phyloP scores from a whole-genome alignment of 2,329 filamentous ascomycete species.

The Trichoderma pleuroti region DNA sequence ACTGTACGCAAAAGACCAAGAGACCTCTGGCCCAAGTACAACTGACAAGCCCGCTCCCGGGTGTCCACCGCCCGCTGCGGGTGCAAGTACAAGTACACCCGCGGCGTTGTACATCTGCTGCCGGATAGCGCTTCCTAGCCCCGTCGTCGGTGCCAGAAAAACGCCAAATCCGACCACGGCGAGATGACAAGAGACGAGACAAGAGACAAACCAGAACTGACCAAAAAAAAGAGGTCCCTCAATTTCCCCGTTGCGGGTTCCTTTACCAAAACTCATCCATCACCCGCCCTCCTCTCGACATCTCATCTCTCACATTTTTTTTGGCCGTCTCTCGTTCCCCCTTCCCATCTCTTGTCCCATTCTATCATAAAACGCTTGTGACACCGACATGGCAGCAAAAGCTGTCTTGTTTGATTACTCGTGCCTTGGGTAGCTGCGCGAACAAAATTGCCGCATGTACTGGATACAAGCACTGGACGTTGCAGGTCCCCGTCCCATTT shows the following conservation, averaged over 20 bases:
- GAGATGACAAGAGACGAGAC: neutral
- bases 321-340: neutral
- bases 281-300: neutral
- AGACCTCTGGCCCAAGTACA: neutral
- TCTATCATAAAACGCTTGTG: neutral
- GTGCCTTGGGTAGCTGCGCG: neutral
- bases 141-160: neutral
- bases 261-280: constrained; percentile 12
- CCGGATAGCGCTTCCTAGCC: neutral
- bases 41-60: neutral
- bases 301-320: constrained; percentile 19
- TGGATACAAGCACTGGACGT: neutral
- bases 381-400: neutral
- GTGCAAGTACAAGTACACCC: neutral
- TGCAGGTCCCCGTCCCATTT: neutral
- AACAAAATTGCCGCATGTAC: neutral
- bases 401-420: neutral
- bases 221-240: neutral
- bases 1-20: neutral
- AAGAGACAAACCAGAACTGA: neutral
- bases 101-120: neutral
- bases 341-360: neutral
- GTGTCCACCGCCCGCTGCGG: neutral
- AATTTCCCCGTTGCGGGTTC: neutral
- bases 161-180: neutral